phyloP scores from a whole-genome alignment of 352 stramenopile species.

The Phytophthora kernoviae region DNA sequence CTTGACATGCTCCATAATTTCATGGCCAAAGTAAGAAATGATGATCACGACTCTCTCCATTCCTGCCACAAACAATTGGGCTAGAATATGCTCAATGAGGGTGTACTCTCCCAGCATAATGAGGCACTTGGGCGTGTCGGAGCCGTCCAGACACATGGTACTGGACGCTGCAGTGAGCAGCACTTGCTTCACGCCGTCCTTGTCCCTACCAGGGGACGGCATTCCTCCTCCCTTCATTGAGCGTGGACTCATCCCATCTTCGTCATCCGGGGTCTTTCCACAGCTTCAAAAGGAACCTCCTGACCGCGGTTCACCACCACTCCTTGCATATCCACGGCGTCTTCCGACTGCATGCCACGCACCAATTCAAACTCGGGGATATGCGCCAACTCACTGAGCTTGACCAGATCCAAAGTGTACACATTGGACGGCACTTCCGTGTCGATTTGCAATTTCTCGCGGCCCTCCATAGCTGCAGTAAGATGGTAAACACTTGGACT shows the following conservation, averaged over 20 bases:
- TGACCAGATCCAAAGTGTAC: conserved; percentile 71
- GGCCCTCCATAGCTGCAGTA: conserved; percentile 35
- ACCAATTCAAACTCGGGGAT: conserved; percentile 77
- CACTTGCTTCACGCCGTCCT: conserved; percentile 62
- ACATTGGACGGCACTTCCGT: conserved; percentile 83
- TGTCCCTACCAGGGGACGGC: background rate
- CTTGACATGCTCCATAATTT: conserved; percentile 85
- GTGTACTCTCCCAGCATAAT: conserved; percentile 78
- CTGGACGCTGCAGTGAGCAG: conserved; percentile 80
- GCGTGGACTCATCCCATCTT: conserved; percentile 6
- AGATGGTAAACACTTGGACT: too few relatives aligned
- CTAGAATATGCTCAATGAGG: conserved; percentile 81
- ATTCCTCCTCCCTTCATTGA: background rate
- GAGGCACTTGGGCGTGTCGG: conserved; percentile 82
- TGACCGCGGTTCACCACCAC: conserved; percentile 79
- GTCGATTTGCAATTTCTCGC: conserved; percentile 59
- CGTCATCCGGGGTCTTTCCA: conserved; percentile 54
- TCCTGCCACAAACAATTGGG: conserved; percentile 79
- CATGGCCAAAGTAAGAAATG: conserved; percentile 80
- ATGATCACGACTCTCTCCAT: conserved; percentile 88
- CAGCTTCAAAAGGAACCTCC: conserved; percentile 79
- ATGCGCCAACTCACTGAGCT: conserved; percentile 63
- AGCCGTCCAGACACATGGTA: conserved; percentile 79
- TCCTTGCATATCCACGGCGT: conserved; percentile 83
- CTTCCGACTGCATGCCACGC: conserved; percentile 69